A percentile compares a stretch with the other conserved stretches of the same genome.
phyloP scores from a whole-genome alignment of 2,329 filamentous ascomycete species.

The Pseudocercospora ulei region DNA sequence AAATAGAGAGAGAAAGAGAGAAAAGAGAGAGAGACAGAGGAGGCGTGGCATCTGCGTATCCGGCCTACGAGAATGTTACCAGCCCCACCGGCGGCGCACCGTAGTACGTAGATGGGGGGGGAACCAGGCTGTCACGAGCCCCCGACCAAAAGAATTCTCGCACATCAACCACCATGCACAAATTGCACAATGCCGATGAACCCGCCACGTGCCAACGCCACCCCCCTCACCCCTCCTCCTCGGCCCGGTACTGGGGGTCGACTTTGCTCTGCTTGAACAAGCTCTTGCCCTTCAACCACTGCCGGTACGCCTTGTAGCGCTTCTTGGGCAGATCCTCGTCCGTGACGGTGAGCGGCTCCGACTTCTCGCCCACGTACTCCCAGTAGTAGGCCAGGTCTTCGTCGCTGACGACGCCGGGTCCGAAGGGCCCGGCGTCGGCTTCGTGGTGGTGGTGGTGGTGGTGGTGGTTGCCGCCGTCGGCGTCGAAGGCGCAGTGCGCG shows the following conservation, averaged over 20 bases:
- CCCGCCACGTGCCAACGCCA: no score
- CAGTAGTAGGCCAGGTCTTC: slow-evolving; percentile 63
- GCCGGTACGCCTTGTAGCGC: slow-evolving; percentile 89
- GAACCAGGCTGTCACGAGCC: no score
- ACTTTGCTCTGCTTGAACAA: slow-evolving; percentile 75
- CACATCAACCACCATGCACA: no score
- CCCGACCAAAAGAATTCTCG: no score
- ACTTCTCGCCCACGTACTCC: slow-evolving; percentile 64
- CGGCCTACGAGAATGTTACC: no score
- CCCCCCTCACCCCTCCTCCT: no score
- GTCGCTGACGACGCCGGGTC: slow-evolving; percentile 47
- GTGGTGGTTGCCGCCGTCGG: slow-evolving; percentile 50
- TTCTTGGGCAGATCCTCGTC: slow-evolving; percentile 85
- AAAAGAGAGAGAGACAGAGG: no score
- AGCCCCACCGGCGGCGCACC: no score
- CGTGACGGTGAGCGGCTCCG: slow-evolving; percentile 77
- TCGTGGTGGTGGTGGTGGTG: slow-evolving; percentile 66
- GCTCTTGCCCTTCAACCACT: slow-evolving; percentile 91
- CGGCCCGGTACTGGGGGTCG: slow-evolving; percentile 40
- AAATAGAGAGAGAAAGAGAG: no score
- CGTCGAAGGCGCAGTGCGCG: slow-evolving; percentile 48
- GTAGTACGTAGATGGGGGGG: no score
- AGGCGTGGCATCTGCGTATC: no score
- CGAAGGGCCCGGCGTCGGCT: slow-evolving; percentile 36
- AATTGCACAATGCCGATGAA: no score